These are phyloP conservation scores for Aechmea fasciata DNA, from an alignment of 176 grass and related monocot species.

Conservation along the genomic window DNA sequence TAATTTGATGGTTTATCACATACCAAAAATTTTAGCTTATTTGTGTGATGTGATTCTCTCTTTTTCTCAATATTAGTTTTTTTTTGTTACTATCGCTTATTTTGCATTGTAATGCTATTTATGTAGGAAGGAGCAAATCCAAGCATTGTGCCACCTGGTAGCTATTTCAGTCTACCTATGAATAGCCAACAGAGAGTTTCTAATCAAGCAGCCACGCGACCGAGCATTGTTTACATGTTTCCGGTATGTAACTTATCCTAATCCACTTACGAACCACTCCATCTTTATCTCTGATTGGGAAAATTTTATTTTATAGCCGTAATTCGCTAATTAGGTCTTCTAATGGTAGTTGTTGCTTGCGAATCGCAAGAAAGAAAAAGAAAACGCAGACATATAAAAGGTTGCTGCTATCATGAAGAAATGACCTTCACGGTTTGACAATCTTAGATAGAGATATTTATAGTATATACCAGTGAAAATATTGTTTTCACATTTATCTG, in stretches of 20 bases:
- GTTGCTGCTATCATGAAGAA: too few relatives aligned
- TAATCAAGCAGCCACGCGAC: slow-evolving; percentile 46
- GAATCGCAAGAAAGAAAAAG: too few relatives aligned
- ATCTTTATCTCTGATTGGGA: background rate
- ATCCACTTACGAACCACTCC: slow-evolving; percentile 13
- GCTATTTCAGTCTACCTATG: slow-evolving; percentile 49
- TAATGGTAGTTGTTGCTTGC: too few relatives aligned
- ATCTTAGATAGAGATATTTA: too few relatives aligned
- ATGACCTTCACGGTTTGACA: too few relatives aligned
- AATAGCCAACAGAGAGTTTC: slow-evolving; percentile 57
- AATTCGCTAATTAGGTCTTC: too few relatives aligned
- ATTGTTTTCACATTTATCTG: too few relatives aligned
- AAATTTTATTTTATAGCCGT: background rate
- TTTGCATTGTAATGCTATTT: slow-evolving; percentile 13
- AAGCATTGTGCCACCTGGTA: slow-evolving; percentile 24
- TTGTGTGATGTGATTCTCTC: background rate
- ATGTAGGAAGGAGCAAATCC: slow-evolving; percentile 47
- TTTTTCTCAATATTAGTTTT: background rate
- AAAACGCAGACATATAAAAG: too few relatives aligned
- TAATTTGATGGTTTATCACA: background rate
- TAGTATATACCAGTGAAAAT: too few relatives aligned
- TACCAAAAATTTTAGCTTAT: background rate
- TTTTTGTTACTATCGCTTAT: slow-evolving; percentile 10
- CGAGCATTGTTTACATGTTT: slow-evolving; percentile 98
- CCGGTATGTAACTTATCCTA: slow-evolving; percentile 41